Base-by-base conservation (phyloP, 768 basidiomycete genomes). In the Boletellus ananas region DNA sequence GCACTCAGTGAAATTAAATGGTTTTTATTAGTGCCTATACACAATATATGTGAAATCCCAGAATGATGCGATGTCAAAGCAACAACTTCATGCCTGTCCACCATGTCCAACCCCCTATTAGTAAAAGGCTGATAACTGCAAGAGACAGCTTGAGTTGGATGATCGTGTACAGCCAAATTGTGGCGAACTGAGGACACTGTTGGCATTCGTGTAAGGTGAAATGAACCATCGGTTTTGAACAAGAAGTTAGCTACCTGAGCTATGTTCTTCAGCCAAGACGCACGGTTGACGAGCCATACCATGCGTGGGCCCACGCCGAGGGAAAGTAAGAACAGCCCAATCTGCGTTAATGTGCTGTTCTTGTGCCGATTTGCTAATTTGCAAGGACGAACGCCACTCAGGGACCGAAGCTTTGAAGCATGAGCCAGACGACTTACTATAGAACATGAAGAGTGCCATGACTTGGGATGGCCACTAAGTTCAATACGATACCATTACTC, bases 171-270 rank as follows among this genome's bases (percentile, higher is more conserved):
- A 90, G 72, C 90, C 90, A 92, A 6, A 86, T 61, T 0, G 89
- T 90, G 3, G 83, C 83, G 47, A 91, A 69, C 11, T 90, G 87
- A 12, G 90, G 90, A 50, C 79, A 78, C 90, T 92, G 33, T 33
- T 46, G 14, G 53, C 20, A 31, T 36, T 29, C 17, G 41, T 38
- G 42, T 54, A 23, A 55, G 21, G 37, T 34, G 31, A 34, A 41
- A 45, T 14, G 3, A 8, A 13, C 36, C 23, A n/a, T 13, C 9
- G 12, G n/a, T 35, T 33, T 14, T 16, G 14, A 23, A 38, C 29
- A 9, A n/a, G 27, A 31, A 25, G 14, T 31, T 8, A 42, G 40
- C 40, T 47, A 89, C 90, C 79, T 91, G 88, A 40, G 76, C 77
- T 74, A 92, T 89, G 58, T 85, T 85, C 31, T 77, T 75, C 34